These are phyloP conservation scores for Pseudogymnoascus sp. DNA, from an alignment of 2,329 filamentous ascomycete species.

Conservation along the genomic window DNA sequence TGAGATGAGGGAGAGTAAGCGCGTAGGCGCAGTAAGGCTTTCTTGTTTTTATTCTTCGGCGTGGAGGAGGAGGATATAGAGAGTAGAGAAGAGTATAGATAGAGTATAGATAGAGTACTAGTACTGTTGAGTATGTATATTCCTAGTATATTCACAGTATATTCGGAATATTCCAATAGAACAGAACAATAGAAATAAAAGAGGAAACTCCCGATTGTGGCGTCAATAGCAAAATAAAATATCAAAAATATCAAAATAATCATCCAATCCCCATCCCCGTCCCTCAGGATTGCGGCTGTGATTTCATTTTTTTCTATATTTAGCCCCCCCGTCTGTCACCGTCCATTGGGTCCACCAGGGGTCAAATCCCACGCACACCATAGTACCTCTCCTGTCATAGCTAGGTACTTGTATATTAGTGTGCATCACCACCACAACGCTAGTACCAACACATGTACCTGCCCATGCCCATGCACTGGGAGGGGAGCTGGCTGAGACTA, in stretches of 20 bases:
- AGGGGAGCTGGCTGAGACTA: conserved; percentile 5
- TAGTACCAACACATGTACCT: background rate
- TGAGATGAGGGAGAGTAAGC: background rate
- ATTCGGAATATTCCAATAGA: background rate
- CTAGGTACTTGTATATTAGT: background rate
- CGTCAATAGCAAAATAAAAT: background rate
- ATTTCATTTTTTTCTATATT: background rate
- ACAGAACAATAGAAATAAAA: background rate
- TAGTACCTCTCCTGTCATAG: conserved; percentile 5
- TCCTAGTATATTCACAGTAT: background rate
- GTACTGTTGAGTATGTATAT: too few relatives aligned
- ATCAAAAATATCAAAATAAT: conserved; percentile 5
- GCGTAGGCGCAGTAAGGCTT: background rate
- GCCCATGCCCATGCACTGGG: background rate
- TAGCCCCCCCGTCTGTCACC: conserved; percentile 7
- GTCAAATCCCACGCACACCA: conserved; percentile 5
- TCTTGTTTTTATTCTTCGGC: too few relatives aligned
- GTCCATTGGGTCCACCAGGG: conserved; percentile 8
- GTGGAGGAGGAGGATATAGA: too few relatives aligned
- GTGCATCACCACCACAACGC: background rate
- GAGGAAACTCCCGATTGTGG: background rate
- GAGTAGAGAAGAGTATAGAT: too few relatives aligned
- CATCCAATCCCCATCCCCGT: background rate
- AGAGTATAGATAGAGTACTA: too few relatives aligned
- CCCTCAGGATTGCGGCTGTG: conserved; percentile 1